Evolutionary conservation across 1,139 yeast genomes (phyloP).

Genomic region (Debaryomyces psychrophilus): DNA sequence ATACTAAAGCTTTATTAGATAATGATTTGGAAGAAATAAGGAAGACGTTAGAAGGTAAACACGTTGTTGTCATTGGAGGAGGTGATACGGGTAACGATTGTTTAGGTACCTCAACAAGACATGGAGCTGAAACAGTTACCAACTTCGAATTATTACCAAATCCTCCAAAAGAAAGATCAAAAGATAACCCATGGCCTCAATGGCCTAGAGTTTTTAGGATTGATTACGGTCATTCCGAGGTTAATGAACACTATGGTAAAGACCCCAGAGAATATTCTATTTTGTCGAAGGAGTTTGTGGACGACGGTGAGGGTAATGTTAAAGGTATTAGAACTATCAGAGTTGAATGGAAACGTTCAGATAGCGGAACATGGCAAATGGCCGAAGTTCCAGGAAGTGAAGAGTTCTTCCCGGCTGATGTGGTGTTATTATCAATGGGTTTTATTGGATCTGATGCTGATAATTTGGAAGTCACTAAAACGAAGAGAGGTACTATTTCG

Average conservation of each 20-base stretch:
- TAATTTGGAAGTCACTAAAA: conserved; percentile 69
- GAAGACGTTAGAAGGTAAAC: conserved; percentile 74
- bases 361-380: conserved; percentile 98
- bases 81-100: conserved; percentile 99
- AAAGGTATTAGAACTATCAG: conserved; percentile 93
- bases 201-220: conserved; percentile 99
- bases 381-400: conserved; percentile 95
- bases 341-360: conserved; percentile 97
- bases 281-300: conserved; percentile 91
- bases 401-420: conserved; percentile 91
- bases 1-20: conserved; percentile 87
- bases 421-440: conserved; percentile 95
- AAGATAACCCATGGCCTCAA: conserved; percentile 99
- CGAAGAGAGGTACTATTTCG: conserved; percentile 84
- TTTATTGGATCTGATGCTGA: conserved; percentile 95
- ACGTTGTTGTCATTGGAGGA: conserved; percentile 97
- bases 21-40: conserved; percentile 79
- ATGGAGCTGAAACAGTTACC: conserved; percentile 93
- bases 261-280: conserved; percentile 98
- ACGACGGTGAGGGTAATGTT: conserved; percentile 92
- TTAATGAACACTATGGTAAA: conserved; percentile 89
- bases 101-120: conserved; percentile 96
- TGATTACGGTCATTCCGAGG: conserved; percentile 97
- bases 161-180: conserved; percentile 84
- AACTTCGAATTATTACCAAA: conserved; percentile 94